Conservation (phyloP, 2,329 filamentous ascomycete genomes). For the Hortaea werneckii region DNA sequence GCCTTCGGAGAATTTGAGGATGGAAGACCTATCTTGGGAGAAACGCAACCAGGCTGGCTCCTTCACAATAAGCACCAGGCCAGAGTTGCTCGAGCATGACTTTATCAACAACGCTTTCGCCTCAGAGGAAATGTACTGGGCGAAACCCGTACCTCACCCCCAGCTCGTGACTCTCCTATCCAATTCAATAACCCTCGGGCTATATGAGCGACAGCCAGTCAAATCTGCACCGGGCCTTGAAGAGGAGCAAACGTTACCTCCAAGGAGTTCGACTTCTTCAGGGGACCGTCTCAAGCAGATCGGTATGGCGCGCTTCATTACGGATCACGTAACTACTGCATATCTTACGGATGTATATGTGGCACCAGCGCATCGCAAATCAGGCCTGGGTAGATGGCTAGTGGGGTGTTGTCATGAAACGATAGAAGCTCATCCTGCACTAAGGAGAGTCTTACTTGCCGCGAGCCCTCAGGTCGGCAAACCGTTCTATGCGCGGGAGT, state of each 20-base stretch:
- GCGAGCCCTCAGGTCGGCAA: conserved; percentile 9
- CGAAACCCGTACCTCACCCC: conserved; percentile 11
- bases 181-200: conserved; percentile 19
- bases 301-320: conserved; percentile 18
- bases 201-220: conserved; percentile 11
- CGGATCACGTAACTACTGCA: conserved; percentile 16
- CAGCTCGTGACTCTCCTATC: conserved; percentile 14
- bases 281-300: conserved; percentile 15
- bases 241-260: too few relatives aligned
- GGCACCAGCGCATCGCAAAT: conserved; percentile 8
- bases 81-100: conserved; percentile 9
- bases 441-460: conserved; percentile 15
- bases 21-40: conserved; percentile 2
- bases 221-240: conserved; percentile 4
- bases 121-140: conserved; percentile 22
- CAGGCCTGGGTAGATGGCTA: conserved; percentile 17
- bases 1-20: too few relatives aligned
- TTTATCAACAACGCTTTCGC: conserved; percentile 21
- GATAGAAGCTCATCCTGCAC: conserved; percentile 10
- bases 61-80: conserved; percentile 13
- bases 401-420: conserved; percentile 13
- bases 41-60: background rate
- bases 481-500: conserved; percentile 9
- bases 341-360: conserved; percentile 22
- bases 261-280: too few relatives aligned